Conservation (phyloP, 2,329 filamentous ascomycete genomes). For the Westerdykella aurantiaca region DNA sequence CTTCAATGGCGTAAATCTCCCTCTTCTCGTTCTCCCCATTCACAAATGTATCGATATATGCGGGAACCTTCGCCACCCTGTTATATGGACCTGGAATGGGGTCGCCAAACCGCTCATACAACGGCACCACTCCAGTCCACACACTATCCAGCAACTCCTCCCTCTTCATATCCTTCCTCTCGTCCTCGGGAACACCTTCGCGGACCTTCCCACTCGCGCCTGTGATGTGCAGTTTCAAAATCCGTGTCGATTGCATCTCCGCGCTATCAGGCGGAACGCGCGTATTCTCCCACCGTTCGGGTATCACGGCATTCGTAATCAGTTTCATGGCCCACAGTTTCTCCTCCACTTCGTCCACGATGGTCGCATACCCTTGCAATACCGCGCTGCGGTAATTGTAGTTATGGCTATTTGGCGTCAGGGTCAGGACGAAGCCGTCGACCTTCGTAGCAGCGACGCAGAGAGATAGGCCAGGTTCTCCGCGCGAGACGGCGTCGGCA, state of each 20-base stretch:
- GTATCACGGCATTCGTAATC: conserved; percentile 69
- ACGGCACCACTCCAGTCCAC: conserved; percentile 60
- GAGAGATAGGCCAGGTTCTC: conserved; percentile 57
- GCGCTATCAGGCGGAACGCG: conserved; percentile 64
- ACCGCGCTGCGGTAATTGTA: conserved; percentile 83
- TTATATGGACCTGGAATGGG: conserved; percentile 59
- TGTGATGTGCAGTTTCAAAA: conserved; percentile 63
- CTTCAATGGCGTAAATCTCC: conserved; percentile 19
- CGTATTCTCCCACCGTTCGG: conserved; percentile 62
- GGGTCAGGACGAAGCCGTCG: conserved; percentile 72
- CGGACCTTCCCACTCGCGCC: conserved; percentile 72
- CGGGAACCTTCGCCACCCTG: conserved; percentile 53
- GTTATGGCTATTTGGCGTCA: conserved; percentile 74
- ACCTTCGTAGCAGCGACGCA: conserved; percentile 67
- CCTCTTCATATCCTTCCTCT: conserved; percentile 50
- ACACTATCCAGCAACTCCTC: conserved; percentile 46
- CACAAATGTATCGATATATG: conserved; percentile 53
- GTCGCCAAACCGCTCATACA: conserved; percentile 58
- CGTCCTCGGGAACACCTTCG: conserved; percentile 58
- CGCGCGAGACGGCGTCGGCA: conserved; percentile 27
- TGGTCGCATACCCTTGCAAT: conserved; percentile 65
- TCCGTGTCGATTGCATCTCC: conserved; percentile 69
- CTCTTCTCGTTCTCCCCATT: conserved; percentile 41
- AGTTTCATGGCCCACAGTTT: conserved; percentile 72
- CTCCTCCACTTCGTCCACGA: conserved; percentile 63